These are phyloP conservation scores for Silene coronaria DNA, from an alignment of 179 eudicot genomes.

Conservation along the genomic window DNA sequence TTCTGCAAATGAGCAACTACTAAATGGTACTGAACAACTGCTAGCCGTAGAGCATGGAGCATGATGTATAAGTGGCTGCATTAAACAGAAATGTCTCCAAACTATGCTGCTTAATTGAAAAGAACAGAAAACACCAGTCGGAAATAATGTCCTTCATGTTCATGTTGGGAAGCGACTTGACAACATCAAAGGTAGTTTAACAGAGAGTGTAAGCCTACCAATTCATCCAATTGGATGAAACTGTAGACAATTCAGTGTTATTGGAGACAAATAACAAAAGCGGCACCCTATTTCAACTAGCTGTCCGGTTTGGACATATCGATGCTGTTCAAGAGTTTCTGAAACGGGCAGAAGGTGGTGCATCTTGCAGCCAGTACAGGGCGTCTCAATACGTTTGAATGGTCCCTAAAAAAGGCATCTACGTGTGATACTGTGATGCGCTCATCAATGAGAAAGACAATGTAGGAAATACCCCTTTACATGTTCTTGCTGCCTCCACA, in stretches of 20 bases:
- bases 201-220: too few species aligned
- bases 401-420: background rate
- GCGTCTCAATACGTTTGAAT: background rate
- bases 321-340: constrained; percentile 5
- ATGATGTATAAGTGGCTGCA: background rate
- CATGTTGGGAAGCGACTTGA: background rate
- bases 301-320: constrained; percentile 14
- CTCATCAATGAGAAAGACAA: constrained; percentile 12
- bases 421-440: background rate
- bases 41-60: too few species aligned
- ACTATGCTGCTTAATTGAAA: background rate
- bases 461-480: constrained; percentile 19
- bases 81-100: background rate
- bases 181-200: too few species aligned
- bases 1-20: too few species aligned
- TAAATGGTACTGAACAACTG: too few species aligned
- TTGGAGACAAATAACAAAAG: background rate
- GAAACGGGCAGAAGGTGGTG: constrained; percentile 20
- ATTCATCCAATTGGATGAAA: too few species aligned
- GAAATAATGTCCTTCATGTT: constrained; percentile 14
- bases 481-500: constrained; percentile 9
- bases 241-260: too few species aligned
- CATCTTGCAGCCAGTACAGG: constrained; percentile 18
- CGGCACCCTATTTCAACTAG: constrained; percentile 13
- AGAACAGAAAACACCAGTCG: constrained; percentile 10